These are phyloP conservation scores for Oenanthe javanica DNA, from an alignment of 140 eudicot genomes.

Conservation along the genomic window DNA sequence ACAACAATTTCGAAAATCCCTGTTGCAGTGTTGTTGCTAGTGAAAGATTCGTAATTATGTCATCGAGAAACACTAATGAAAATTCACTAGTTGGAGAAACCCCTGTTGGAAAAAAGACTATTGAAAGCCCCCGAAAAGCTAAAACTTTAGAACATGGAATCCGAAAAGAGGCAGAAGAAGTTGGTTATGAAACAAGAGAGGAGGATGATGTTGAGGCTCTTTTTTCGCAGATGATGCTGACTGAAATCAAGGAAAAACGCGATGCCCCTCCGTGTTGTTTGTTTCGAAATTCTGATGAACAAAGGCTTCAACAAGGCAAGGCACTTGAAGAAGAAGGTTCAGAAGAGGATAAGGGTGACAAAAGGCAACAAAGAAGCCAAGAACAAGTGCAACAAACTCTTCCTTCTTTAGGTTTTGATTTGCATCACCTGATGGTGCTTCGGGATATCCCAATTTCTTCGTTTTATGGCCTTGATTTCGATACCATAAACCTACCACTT, in stretches of 20 bases:
- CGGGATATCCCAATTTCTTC: not conserved
- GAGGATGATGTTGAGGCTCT: not conserved
- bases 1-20: not conserved
- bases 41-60: not conserved
- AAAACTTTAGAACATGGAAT: not conserved
- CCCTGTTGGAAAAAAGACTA: not conserved
- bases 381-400: not conserved
- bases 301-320: not conserved
- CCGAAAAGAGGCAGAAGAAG: too few relatives aligned
- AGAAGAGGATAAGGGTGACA: not conserved
- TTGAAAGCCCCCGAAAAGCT: too few relatives aligned
- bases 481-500: not conserved
- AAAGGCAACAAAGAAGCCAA: not conserved
- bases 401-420: not conserved
- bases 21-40: not conserved
- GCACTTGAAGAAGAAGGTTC: not conserved
- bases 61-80: not conserved
- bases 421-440: not conserved
- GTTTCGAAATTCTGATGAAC: not conserved
- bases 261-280: not conserved
- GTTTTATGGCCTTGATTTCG: not conserved
- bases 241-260: not conserved
- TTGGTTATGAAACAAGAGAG: not conserved
- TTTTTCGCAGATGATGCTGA: not conserved
- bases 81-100: not conserved